Conservation (phyloP, 768 basidiomycete genomes). For the Rubroboletus satanas region DNA sequence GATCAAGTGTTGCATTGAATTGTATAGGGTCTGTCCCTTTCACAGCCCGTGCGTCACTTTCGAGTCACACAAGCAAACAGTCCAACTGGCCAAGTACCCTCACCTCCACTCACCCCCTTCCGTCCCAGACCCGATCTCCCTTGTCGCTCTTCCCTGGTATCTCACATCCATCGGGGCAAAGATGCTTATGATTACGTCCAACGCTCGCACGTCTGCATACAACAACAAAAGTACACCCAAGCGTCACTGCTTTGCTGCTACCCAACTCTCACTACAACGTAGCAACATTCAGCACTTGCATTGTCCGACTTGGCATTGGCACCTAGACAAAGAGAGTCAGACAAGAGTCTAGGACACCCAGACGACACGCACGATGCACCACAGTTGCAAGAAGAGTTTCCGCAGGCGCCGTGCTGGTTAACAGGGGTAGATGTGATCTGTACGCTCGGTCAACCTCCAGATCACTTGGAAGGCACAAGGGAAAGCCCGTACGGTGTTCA, state of each 20-base stretch:
- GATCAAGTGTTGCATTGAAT: background rate
- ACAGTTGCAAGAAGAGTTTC: background rate
- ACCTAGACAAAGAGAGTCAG: background rate
- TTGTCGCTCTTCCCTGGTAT: background rate
- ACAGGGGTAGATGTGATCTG: slow-evolving; percentile 3
- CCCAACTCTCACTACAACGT: too few relatives aligned
- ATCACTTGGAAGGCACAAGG: background rate
- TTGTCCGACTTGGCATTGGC: background rate
- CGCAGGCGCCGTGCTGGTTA: slow-evolving; percentile 6
- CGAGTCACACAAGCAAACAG: too few relatives aligned
- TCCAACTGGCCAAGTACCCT: too few relatives aligned
- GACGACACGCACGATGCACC: background rate
- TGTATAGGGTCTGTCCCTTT: too few relatives aligned
- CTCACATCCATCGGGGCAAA: background rate
- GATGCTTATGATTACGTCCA: background rate
- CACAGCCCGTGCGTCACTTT: too few relatives aligned
- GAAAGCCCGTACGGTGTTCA: slow-evolving; percentile 2
- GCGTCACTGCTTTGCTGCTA: too few relatives aligned
- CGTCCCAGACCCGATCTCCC: too few relatives aligned
- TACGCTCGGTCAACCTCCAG: background rate
- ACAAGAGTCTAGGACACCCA: background rate
- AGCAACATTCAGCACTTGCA: background rate
- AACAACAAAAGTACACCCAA: background rate
- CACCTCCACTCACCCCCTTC: too few relatives aligned
- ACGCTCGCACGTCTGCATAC: background rate